Percentiles rank a stretch among this genome's conserved stretches.
Evolutionary conservation across 2,329 filamentous ascomycete species (phyloP).

Genomic region (Botryosphaeria dothidea): DNA sequence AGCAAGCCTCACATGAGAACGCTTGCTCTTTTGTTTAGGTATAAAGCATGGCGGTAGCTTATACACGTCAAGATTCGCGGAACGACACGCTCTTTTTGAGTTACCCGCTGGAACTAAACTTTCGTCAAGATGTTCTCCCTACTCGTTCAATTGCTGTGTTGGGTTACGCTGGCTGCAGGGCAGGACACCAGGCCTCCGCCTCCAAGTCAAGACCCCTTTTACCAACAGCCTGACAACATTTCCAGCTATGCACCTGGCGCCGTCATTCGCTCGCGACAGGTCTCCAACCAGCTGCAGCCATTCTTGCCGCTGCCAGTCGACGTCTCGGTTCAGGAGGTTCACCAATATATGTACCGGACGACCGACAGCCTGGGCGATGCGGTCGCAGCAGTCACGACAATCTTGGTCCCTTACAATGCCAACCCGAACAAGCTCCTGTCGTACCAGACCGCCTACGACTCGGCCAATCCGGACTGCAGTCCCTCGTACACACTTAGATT

Average conservation of each 20-base stretch:
- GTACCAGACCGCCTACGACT: constrained; percentile 25
- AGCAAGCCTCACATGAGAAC: neutral
- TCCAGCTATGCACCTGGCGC: constrained; percentile 20
- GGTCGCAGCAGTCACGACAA: constrained; percentile 24
- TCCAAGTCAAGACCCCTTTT: constrained; percentile 22
- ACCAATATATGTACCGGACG: constrained; percentile 25
- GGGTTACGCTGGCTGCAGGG: neutral
- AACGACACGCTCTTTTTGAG: neutral
- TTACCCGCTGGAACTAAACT: no score
- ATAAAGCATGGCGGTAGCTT: neutral
- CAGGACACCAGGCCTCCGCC: neutral
- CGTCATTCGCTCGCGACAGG: constrained; percentile 22
- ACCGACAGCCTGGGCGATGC: constrained; percentile 23
- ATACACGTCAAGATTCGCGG: neutral
- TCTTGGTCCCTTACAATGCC: constrained; percentile 19
- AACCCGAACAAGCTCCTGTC: constrained; percentile 22
- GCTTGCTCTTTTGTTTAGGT: no score
- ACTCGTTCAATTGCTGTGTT: neutral
- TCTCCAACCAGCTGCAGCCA: constrained; percentile 18
- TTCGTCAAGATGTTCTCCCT: neutral
- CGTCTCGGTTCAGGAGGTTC: constrained; percentile 10
- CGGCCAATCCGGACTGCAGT: constrained; percentile 21
- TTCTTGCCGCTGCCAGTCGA: neutral
- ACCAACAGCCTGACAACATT: constrained; percentile 22
- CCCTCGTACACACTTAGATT: constrained; percentile 22